phyloP scores from a whole-genome alignment of 805 yeast genomes.

The Yarrowia keelungensis region DNA sequence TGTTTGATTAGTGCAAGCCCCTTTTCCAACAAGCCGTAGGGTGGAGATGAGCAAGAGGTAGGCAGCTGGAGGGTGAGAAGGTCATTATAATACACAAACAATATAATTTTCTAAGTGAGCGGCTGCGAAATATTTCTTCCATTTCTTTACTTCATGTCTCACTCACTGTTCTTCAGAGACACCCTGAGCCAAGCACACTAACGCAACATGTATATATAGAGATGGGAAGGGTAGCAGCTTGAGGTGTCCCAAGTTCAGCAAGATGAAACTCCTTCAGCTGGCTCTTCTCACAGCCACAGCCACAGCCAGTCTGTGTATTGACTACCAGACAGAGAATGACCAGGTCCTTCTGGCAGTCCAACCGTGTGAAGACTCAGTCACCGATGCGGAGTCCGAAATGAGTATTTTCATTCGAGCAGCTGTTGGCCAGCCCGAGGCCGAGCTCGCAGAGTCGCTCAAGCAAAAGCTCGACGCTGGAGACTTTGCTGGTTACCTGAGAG shows the following conservation, averaged over 20 bases:
- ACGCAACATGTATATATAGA: background rate
- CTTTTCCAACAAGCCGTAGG: background rate
- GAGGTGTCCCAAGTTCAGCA: background rate
- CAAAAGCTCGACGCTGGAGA: constrained; percentile 9
- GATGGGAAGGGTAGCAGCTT: background rate
- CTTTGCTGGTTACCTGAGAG: background rate
- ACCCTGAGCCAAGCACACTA: constrained; percentile 1
- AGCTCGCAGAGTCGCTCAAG: constrained; percentile 10
- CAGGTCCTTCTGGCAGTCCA: constrained; percentile 15
- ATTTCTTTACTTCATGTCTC: too few species aligned
- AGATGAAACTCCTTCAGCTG: background rate
- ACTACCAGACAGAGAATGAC: constrained; percentile 1
- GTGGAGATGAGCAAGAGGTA: background rate
- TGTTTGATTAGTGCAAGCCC: constrained; percentile 3
- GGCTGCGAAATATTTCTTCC: too few species aligned
- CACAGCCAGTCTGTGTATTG: constrained; percentile 9
- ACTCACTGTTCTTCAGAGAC: too few species aligned
- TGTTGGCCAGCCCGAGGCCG: constrained; percentile 6
- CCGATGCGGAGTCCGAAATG: constrained; percentile 5
- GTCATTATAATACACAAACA: too few species aligned
- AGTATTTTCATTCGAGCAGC: constrained; percentile 18
- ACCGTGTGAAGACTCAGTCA: background rate
- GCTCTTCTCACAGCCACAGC: background rate
- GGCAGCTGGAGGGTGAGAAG: too few species aligned
- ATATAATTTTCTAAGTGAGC: too few species aligned